These are phyloP conservation scores for Posidonia oceanica DNA, from an alignment of 116 monocot species.

Conservation along the genomic window DNA sequence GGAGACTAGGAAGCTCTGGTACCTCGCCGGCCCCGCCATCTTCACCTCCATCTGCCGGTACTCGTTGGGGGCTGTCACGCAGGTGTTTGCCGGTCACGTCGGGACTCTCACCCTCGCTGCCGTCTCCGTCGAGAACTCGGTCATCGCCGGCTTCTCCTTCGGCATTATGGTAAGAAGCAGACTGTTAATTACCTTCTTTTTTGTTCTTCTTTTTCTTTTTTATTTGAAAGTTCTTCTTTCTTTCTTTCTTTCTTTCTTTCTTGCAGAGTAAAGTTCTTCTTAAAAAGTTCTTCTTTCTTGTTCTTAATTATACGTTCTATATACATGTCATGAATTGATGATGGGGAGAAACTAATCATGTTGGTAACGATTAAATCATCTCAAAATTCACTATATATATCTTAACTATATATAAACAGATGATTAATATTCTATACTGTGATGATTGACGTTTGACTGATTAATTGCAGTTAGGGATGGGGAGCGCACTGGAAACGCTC, in stretches of 20 bases:
- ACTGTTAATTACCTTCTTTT: no score
- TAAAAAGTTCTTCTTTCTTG: no score
- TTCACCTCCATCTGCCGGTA: slow-evolving; percentile 45
- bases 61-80: slow-evolving; percentile 49
- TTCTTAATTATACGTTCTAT: background rate
- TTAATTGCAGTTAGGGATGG: slow-evolving; percentile 51
- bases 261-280: no score
- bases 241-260: no score
- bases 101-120: slow-evolving; percentile 68
- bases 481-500: slow-evolving; percentile 63
- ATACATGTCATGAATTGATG: no score
- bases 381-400: no score
- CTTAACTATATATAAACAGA: no score
- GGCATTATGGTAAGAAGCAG: slow-evolving; percentile 6
- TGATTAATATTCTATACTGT: background rate
- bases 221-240: no score
- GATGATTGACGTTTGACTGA: slow-evolving; percentile 38
- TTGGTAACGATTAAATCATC: no score
- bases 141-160: slow-evolving; percentile 9
- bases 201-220: no score
- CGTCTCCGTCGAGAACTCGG: slow-evolving; percentile 16
- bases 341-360: no score
- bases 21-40: slow-evolving; percentile 49
- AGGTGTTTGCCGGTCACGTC: slow-evolving; percentile 60
- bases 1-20: slow-evolving; percentile 53